phyloP scores from a whole-genome alignment of 1,284 basidiomycete species.

The Ustilago tritici region DNA sequence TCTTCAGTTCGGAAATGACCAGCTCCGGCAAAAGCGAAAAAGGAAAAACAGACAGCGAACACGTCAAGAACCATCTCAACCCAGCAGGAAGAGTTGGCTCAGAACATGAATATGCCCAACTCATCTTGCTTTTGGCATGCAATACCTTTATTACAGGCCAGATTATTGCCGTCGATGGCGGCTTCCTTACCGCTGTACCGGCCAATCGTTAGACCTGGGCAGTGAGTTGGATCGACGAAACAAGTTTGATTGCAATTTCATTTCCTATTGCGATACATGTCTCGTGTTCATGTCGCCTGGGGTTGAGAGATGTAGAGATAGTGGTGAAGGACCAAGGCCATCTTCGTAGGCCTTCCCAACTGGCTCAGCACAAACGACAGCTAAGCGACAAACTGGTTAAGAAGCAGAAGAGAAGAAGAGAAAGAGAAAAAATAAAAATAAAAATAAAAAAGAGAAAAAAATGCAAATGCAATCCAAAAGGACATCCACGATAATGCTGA shows the following conservation, averaged over 20 bases:
- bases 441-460: neutral
- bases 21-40: slow-evolving; percentile 21
- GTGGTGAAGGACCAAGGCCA: no score
- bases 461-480: no score
- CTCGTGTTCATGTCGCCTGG: no score
- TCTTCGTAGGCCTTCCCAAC: no score
- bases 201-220: slow-evolving; percentile 17
- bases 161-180: slow-evolving; percentile 57
- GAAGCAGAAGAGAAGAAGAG: no score
- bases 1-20: slow-evolving; percentile 62
- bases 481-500: no score
- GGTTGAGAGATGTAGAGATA: no score
- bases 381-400: no score
- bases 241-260: no score
- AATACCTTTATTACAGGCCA: slow-evolving; percentile 60
- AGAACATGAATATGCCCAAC: slow-evolving; percentile 53
- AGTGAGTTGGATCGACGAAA: no score
- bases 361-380: no score
- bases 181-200: slow-evolving; percentile 51
- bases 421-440: neutral
- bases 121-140: slow-evolving; percentile 50
- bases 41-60: slow-evolving; percentile 30
- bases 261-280: no score
- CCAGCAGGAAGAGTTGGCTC: slow-evolving; percentile 54
- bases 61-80: slow-evolving; percentile 39